Conservation (phyloP, 257 asterid species). For the Verbascum thapsus region DNA sequence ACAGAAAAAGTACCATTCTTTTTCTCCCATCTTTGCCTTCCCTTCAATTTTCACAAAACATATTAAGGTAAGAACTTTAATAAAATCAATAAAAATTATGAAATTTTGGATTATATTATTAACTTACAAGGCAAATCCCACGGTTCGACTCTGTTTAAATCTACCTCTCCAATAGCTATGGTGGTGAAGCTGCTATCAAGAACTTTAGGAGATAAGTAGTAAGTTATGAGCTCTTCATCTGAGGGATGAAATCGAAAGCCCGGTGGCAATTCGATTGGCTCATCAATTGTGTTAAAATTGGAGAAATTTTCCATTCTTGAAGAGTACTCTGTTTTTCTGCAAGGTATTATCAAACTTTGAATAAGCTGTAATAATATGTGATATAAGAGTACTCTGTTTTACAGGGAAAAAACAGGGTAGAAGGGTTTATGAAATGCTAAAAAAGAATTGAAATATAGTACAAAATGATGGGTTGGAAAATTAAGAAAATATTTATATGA, state of each 20-base stretch:
- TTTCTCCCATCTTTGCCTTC: constrained; percentile 74
- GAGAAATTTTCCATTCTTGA: constrained; percentile 29
- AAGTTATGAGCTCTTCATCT: constrained; percentile 67
- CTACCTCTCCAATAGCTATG: constrained; percentile 58
- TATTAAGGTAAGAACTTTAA: not conserved
- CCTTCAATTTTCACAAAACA: constrained; percentile 34
- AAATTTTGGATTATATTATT: too few species aligned
- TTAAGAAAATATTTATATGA: constrained; percentile 24
- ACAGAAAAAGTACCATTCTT: constrained; percentile 74
- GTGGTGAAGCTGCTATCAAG: constrained; percentile 42
- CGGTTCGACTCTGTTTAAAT: constrained; percentile 71
- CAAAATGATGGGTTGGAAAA: constrained; percentile 5
- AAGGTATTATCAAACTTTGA: too few species aligned
- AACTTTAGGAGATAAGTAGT: constrained; percentile 54
- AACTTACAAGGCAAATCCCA: constrained; percentile 86
- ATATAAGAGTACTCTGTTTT: not conserved
- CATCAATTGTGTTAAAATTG: constrained; percentile 16
- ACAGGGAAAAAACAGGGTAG: not conserved
- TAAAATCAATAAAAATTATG: not conserved
- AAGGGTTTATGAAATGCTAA: not conserved
- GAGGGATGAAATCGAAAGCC: constrained; percentile 76
- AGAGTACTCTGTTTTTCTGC: not conserved
- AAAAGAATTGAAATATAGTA: constrained; percentile 20
- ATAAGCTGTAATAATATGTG: too few species aligned
- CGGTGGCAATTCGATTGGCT: constrained; percentile 51